phyloP scores from a whole-genome alignment of 164 flowering plant genomes.

The Umbilicus rupestris region DNA sequence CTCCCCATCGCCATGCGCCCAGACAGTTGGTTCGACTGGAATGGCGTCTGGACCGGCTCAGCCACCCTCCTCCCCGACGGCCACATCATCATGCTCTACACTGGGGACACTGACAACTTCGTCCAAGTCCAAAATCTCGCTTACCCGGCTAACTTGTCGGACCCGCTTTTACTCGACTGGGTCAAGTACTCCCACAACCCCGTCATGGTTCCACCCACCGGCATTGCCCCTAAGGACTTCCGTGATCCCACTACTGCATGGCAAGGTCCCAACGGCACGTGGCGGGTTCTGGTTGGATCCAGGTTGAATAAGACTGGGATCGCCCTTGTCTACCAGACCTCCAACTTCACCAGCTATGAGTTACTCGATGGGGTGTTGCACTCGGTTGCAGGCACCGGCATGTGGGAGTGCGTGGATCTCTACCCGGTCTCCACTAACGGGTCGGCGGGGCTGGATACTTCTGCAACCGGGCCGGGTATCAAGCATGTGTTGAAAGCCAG shows the following conservation, averaged over 20 bases:
- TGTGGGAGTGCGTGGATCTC: slow-evolving; percentile 65
- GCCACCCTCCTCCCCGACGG: slow-evolving; percentile 59
- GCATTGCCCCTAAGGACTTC: slow-evolving; percentile 25
- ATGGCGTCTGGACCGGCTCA: slow-evolving; percentile 70
- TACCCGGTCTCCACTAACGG: slow-evolving; percentile 35
- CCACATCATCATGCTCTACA: slow-evolving; percentile 48
- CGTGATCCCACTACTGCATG: slow-evolving; percentile 61
- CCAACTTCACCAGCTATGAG: slow-evolving; percentile 24
- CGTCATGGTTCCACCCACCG: slow-evolving; percentile 34
- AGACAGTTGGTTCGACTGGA: slow-evolving; percentile 42
- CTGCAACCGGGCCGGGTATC: slow-evolving; percentile 32
- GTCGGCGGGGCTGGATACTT: slow-evolving; percentile 33
- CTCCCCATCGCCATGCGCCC: slow-evolving; percentile 59
- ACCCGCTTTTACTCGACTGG: slow-evolving; percentile 54
- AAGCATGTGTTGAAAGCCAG: slow-evolving; percentile 51
- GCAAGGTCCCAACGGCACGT: slow-evolving; percentile 32
- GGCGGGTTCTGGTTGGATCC: slow-evolving; percentile 44
- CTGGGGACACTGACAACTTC: slow-evolving; percentile 34
- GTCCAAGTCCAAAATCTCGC: slow-evolving; percentile 56
- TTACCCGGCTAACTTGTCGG: slow-evolving; percentile 43
- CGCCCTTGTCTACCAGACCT: slow-evolving; percentile 29
- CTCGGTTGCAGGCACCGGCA: slow-evolving; percentile 45
- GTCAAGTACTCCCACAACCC: slow-evolving; percentile 45
- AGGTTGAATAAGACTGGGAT: slow-evolving; percentile 28
- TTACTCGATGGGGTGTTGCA: slow-evolving; percentile 26